Evolutionary conservation across 2,329 filamentous ascomycete species (phyloP).

Genomic region (Sporothrix variecibatus): DNA sequence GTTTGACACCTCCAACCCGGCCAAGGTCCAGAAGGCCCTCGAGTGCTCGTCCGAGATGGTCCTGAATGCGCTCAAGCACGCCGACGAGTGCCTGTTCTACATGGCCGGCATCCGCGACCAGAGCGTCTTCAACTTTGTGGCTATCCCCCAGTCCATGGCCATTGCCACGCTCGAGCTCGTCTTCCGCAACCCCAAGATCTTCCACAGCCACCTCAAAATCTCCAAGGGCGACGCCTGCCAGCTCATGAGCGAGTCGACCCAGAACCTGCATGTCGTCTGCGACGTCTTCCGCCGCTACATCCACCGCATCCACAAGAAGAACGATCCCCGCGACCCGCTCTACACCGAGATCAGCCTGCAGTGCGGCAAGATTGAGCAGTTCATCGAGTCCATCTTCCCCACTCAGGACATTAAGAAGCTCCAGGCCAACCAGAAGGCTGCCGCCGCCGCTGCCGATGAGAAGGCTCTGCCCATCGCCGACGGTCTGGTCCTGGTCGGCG

Average conservation of each 20-base stretch:
- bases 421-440: constrained; percentile 41
- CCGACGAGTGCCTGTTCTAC: constrained; percentile 95
- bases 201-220: constrained; percentile 90
- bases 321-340: constrained; percentile 88
- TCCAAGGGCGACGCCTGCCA: constrained; percentile 91
- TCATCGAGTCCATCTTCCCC: constrained; percentile 92
- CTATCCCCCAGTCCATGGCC: constrained; percentile 95
- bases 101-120: constrained; percentile 93
- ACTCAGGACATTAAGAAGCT: constrained; percentile 70
- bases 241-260: constrained; percentile 89
- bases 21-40: constrained; percentile 68
- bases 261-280: constrained; percentile 81
- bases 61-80: constrained; percentile 80
- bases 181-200: constrained; percentile 87
- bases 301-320: constrained; percentile 86
- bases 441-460: constrained; percentile 35
- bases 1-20: constrained; percentile 59
- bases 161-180: constrained; percentile 91
- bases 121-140: constrained; percentile 98
- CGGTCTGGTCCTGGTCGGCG: constrained; percentile 64
- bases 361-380: constrained; percentile 92
- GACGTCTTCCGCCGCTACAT: constrained; percentile 78
- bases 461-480: constrained; percentile 58
- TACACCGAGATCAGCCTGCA: constrained; percentile 89
- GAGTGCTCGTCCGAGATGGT: constrained; percentile 94